These are phyloP conservation scores for Herpetospermum pedunculosum DNA, from an alignment of 306 rosid species.

Conservation along the genomic window DNA sequence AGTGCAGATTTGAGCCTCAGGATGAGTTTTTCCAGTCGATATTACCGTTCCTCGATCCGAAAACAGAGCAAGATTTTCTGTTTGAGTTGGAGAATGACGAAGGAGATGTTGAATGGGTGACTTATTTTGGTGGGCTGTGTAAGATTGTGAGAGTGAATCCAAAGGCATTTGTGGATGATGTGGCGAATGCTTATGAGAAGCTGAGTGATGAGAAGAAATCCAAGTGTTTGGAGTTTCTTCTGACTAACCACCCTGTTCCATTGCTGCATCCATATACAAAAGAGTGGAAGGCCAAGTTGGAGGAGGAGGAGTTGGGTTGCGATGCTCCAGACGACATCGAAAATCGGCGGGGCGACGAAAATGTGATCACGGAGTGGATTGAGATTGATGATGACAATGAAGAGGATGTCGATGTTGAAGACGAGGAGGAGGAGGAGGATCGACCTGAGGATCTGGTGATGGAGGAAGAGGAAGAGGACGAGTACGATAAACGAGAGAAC, in stretches of 20 bases:
- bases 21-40: conserved; percentile 42
- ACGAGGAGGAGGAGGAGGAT: conserved; percentile 21
- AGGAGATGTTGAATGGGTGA: conserved; percentile 54
- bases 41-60: conserved; percentile 68
- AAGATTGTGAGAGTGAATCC: conserved; percentile 64
- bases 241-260: conserved; percentile 60
- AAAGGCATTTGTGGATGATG: conserved; percentile 91
- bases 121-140: conserved; percentile 80
- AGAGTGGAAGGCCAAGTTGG: conserved; percentile 94
- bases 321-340: conserved; percentile 78
- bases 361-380: conserved; percentile 67
- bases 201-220: conserved; percentile 72
- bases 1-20: conserved; percentile 87
- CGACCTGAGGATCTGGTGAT: conserved; percentile 19
- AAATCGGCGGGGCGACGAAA: conserved; percentile 23
- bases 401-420: not conserved
- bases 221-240: conserved; percentile 64
- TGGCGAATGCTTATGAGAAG: conserved; percentile 68
- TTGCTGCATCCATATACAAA: conserved; percentile 83
- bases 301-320: conserved; percentile 88
- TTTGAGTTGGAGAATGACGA: conserved; percentile 55
- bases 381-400: conserved; percentile 38
- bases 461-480: conserved; percentile 22
- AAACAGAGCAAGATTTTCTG: conserved; percentile 47
- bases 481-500: conserved; percentile 21